phyloP scores from a whole-genome alignment of 192 early-diverging fungal genomes.

The Coemansia sp. region DNA sequence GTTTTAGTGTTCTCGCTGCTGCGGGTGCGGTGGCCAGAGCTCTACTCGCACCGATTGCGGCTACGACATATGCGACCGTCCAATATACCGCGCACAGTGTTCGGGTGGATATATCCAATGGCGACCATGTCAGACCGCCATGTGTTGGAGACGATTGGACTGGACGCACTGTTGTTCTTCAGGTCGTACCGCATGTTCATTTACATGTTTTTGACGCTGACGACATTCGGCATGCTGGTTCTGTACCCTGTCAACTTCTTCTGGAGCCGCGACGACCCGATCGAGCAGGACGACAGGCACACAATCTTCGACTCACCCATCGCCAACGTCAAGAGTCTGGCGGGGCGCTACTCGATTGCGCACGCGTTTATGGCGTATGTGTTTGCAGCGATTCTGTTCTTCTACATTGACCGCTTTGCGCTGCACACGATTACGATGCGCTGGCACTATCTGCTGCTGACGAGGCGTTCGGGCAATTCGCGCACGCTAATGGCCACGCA shows the following conservation, averaged over 20 bases:
- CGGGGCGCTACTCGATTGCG: slow-evolving; percentile 24
- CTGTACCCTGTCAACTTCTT: slow-evolving; percentile 46
- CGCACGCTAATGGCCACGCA: slow-evolving; percentile 71
- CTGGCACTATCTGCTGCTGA: slow-evolving; percentile 55
- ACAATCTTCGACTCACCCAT: slow-evolving; percentile 50
- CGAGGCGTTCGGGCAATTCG: slow-evolving; percentile 45
- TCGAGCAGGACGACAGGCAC: slow-evolving; percentile 12
- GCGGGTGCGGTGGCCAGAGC: slow-evolving; percentile 48
- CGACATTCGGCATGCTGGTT: slow-evolving; percentile 36
- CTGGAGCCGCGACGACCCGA: slow-evolving; percentile 29
- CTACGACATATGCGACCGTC: slow-evolving; percentile 50
- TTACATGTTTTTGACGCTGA: slow-evolving; percentile 44
- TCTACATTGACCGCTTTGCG: slow-evolving; percentile 52
- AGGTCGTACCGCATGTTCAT: slow-evolving; percentile 52
- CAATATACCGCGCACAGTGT: slow-evolving; percentile 43
- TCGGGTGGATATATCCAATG: slow-evolving; percentile 52
- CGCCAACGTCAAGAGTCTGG: slow-evolving; percentile 22
- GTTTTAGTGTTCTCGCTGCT: slow-evolving; percentile 45
- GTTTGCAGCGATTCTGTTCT: slow-evolving; percentile 45
- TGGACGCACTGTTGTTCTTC: slow-evolving; percentile 50
- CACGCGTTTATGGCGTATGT: slow-evolving; percentile 46
- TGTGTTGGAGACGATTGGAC: slow-evolving; percentile 52
- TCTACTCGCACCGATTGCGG: slow-evolving; percentile 54
- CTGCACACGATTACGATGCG: slow-evolving; percentile 52
- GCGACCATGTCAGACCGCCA: slow-evolving; percentile 52